Conservation (phyloP, 2,329 filamentous ascomycete species). For the Albifimbria verrucaria region DNA sequence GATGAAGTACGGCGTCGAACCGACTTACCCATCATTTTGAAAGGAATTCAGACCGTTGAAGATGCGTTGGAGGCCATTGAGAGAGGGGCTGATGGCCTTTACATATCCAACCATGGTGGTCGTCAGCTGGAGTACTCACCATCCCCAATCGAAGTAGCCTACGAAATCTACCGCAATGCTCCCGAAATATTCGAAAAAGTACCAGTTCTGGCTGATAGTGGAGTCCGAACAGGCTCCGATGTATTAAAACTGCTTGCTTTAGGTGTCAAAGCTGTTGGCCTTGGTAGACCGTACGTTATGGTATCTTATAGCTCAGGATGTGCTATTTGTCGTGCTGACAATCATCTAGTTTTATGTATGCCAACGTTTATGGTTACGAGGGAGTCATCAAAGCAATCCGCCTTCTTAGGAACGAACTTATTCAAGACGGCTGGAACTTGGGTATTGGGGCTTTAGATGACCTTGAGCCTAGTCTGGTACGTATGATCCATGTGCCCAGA, state of each 20-base stretch:
- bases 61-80: conserved; percentile 25
- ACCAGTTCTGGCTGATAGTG: conserved; percentile 28
- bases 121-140: conserved; percentile 25
- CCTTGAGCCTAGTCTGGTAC: neutral
- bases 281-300: conserved; percentile 29
- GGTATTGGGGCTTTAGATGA: conserved; percentile 1
- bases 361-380: conserved; percentile 41
- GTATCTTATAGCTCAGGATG: neutral
- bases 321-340: neutral
- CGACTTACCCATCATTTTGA: conserved; percentile 25
- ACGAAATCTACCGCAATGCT: conserved; percentile 24
- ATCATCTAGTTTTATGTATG: conserved; percentile 35
- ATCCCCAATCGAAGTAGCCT: neutral
- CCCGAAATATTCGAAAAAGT: conserved; percentile 26
- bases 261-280: conserved; percentile 29
- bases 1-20: conserved; percentile 21
- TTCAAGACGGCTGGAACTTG: conserved; percentile 3
- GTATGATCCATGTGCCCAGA: neutral
- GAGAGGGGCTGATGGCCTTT: conserved; percentile 24
- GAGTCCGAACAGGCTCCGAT: conserved; percentile 29
- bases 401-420: conserved; percentile 42
- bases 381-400: conserved; percentile 40
- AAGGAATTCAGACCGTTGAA: conserved; percentile 28
- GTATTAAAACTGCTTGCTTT: conserved; percentile 31
- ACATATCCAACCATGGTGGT: conserved; percentile 33